Evolutionary conservation across 108 stramenopile genomes (phyloP).

Genomic region (Tribonema minus): DNA sequence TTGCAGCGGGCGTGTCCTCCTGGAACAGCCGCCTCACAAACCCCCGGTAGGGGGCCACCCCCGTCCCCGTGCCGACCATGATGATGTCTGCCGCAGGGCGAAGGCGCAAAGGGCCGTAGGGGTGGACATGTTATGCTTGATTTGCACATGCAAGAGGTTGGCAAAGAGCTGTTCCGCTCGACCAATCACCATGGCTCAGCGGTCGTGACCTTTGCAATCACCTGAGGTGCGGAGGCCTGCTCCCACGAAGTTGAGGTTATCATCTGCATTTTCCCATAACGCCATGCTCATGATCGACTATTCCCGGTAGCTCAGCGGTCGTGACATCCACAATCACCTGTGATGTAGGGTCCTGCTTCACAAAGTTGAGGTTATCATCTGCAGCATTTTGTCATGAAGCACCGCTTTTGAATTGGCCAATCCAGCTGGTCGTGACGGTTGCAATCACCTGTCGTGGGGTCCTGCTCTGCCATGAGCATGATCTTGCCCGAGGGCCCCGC

Average conservation of each 20-base stretch:
- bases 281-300: too few relatives aligned
- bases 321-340: too few relatives aligned
- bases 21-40: constrained; percentile 88
- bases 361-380: too few relatives aligned
- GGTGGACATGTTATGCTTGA: background rate
- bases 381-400: too few relatives aligned
- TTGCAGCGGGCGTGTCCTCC: constrained; percentile 82
- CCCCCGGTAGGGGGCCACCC: constrained; percentile 92
- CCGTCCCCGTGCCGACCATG: constrained; percentile 97
- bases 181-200: background rate
- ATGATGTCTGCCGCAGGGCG: constrained; percentile 72
- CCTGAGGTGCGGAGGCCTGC: too few relatives aligned
- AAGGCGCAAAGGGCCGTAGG: background rate
- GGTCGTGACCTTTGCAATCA: background rate
- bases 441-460: background rate
- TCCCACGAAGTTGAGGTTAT: too few relatives aligned
- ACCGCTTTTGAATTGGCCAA: too few relatives aligned
- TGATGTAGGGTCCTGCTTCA: too few relatives aligned
- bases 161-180: background rate
- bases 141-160: background rate
- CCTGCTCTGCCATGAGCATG: constrained; percentile 92
- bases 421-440: too few relatives aligned
- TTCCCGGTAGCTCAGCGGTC: too few relatives aligned
- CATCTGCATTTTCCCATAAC: too few relatives aligned
- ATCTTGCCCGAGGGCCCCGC: constrained; percentile 95